A percentile compares a stretch with the other conserved stretches of the same genome.
Evolutionary conservation across 2,329 filamentous ascomycete species (phyloP).

Genomic region (Aspergillus fischeri): DNA sequence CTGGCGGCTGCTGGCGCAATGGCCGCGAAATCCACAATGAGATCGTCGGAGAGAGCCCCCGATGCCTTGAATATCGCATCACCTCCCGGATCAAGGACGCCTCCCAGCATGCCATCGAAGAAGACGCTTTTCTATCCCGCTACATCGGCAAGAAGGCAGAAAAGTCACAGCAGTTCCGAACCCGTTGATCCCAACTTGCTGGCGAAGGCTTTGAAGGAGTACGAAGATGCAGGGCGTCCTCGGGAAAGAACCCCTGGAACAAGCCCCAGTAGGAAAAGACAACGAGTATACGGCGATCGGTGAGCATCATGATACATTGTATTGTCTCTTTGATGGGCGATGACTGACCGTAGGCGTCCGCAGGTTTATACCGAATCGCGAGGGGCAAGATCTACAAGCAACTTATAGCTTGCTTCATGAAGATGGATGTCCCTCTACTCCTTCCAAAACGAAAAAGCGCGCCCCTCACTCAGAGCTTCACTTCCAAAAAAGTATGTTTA

Average conservation of each 20-base stretch:
- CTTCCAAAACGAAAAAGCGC: conserved; percentile 78
- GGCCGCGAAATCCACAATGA: conserved; percentile 15
- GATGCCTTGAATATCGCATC: conserved; percentile 37
- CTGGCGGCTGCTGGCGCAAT: conserved; percentile 17
- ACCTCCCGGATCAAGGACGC: conserved; percentile 58
- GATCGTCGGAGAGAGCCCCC: conserved; percentile 16
- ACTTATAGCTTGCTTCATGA: conserved; percentile 91
- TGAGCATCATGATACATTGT: conserved; percentile 33
- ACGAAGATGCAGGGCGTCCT: conserved; percentile 56
- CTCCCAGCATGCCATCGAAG: conserved; percentile 50
- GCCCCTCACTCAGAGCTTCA: conserved; percentile 85
- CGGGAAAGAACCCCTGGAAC: conserved; percentile 60
- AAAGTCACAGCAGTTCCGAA: conserved; percentile 40
- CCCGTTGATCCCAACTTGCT: conserved; percentile 57
- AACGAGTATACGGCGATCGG: conserved; percentile 63
- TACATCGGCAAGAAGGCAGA: conserved; percentile 21
- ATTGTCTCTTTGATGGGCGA: background rate
- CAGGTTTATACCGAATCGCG: conserved; percentile 92
- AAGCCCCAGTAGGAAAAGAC: conserved; percentile 66
- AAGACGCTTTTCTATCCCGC: conserved; percentile 41
- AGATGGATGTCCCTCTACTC: conserved; percentile 86
- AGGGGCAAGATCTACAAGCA: conserved; percentile 87
- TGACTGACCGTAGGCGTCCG: conserved; percentile 11
- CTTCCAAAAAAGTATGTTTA: conserved; percentile 77
- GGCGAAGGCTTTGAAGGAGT: conserved; percentile 58